These are phyloP conservation scores for Acrasis kona DNA, from an alignment of 78 protist genomes.

Conservation along the genomic window DNA sequence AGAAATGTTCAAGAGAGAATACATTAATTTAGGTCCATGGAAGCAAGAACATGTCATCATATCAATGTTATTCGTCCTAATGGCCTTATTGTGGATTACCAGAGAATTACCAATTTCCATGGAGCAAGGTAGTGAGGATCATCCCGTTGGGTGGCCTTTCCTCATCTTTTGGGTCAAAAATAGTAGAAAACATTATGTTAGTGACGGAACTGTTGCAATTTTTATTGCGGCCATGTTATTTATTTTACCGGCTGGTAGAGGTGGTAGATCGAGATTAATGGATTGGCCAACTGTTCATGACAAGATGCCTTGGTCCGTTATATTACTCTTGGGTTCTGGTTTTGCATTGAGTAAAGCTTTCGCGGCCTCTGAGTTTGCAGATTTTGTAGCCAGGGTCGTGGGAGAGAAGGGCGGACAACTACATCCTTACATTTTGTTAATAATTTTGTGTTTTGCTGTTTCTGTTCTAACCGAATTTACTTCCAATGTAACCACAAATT, in stretches of 20 bases:
- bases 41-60: not conserved
- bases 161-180: too few species aligned
- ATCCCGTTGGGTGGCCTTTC: not conserved
- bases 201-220: slow-evolving; percentile 16
- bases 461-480: not conserved
- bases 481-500: slow-evolving; percentile 17
- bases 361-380: not conserved
- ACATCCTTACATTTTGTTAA: not conserved
- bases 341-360: slow-evolving; percentile 26
- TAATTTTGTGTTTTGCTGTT: not conserved
- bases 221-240: not conserved
- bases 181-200: too few species aligned
- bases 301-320: slow-evolving; percentile 3
- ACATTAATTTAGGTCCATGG: not conserved
- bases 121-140: not conserved
- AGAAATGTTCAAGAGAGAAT: too few species aligned
- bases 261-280: not conserved
- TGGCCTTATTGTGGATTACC: not conserved
- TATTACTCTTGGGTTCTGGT: slow-evolving; percentile 22
- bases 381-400: not conserved
- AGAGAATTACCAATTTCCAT: not conserved
- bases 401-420: not conserved
- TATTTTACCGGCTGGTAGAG: not conserved
- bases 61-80: not conserved
- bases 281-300: not conserved